Conservation (phyloP, 257 asterid species). For the Mitragyna speciosa region DNA sequence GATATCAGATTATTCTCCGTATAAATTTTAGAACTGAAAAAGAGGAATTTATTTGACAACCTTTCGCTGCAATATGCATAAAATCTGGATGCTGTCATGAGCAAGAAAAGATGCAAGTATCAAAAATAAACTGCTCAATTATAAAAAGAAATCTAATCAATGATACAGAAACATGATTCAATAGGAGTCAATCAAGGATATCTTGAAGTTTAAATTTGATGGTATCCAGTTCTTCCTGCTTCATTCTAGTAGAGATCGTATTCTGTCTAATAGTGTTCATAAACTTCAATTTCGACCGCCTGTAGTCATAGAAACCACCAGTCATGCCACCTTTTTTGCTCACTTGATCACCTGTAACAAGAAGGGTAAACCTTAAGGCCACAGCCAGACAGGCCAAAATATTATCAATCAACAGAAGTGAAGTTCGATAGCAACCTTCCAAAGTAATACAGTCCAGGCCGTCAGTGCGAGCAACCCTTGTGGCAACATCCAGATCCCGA, state of each 20-base stretch:
- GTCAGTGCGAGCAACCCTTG: slow-evolving; percentile 81
- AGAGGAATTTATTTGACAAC: no score
- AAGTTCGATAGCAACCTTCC: slow-evolving; percentile 61
- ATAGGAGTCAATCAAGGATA: slow-evolving; percentile 59
- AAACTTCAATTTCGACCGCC: slow-evolving; percentile 83
- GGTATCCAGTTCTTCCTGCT: slow-evolving; percentile 58
- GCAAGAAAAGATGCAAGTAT: slow-evolving; percentile 14
- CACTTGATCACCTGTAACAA: slow-evolving; percentile 87
- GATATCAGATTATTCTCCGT: neutral
- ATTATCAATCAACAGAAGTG: slow-evolving; percentile 23
- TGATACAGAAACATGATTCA: slow-evolving; percentile 16
- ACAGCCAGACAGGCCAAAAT: slow-evolving; percentile 16
- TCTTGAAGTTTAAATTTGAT: slow-evolving; percentile 69
- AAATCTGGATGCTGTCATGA: neutral
- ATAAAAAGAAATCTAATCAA: slow-evolving; percentile 25
- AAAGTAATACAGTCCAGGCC: slow-evolving; percentile 95
- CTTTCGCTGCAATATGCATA: neutral
- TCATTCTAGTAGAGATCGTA: slow-evolving; percentile 44
- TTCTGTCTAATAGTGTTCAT: slow-evolving; percentile 72
- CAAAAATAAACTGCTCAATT: neutral
- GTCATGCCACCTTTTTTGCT: slow-evolving; percentile 99
- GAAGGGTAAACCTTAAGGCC: slow-evolving; percentile 24
- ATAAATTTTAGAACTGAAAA: neutral
- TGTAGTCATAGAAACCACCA: slow-evolving; percentile 91
- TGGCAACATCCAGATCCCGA: slow-evolving; percentile 94